phyloP scores from a whole-genome alignment of 1,284 basidiomycete species.

The Abortiporus biennis region DNA sequence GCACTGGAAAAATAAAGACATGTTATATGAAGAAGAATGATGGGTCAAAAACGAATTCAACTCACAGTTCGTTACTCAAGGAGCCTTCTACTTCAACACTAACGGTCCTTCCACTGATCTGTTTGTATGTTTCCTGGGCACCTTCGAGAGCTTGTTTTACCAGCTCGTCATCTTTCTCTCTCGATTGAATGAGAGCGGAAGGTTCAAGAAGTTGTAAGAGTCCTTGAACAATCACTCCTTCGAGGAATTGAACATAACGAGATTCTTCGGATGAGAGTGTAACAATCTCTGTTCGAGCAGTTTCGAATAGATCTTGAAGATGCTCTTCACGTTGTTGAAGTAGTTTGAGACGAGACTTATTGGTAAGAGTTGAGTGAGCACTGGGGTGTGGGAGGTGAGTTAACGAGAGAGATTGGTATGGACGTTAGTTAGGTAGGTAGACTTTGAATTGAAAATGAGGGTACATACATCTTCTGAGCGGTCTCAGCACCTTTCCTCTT shows the following conservation, averaged over 20 bases:
- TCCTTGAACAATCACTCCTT: slow-evolving; percentile 80
- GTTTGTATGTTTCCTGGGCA: slow-evolving; percentile 62
- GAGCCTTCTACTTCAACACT: slow-evolving; percentile 59
- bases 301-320: slow-evolving; percentile 83
- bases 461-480: slow-evolving; percentile 89
- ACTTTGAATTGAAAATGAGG: neutral
- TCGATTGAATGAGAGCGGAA: slow-evolving; percentile 53
- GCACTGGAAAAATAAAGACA: slow-evolving; percentile 40
- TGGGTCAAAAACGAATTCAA: slow-evolving; percentile 11
- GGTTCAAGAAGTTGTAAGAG: slow-evolving; percentile 61
- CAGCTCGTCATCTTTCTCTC: slow-evolving; percentile 54
- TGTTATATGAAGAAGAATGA: neutral
- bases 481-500: slow-evolving; percentile 90
- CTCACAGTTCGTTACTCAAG: slow-evolving; percentile 70
- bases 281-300: slow-evolving; percentile 61
- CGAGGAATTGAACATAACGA: slow-evolving; percentile 74
- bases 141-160: slow-evolving; percentile 54
- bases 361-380: slow-evolving; percentile 92
- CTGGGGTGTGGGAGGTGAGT: slow-evolving; percentile 39
- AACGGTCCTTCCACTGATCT: slow-evolving; percentile 71
- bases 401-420: neutral
- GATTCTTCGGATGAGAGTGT: slow-evolving; percentile 64
- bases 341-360: slow-evolving; percentile 90
- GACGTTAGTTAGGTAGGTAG: neutral
- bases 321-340: slow-evolving; percentile 92